Conservation (phyloP, 192 early-diverging fungal species). For the Backusella sp. region DNA sequence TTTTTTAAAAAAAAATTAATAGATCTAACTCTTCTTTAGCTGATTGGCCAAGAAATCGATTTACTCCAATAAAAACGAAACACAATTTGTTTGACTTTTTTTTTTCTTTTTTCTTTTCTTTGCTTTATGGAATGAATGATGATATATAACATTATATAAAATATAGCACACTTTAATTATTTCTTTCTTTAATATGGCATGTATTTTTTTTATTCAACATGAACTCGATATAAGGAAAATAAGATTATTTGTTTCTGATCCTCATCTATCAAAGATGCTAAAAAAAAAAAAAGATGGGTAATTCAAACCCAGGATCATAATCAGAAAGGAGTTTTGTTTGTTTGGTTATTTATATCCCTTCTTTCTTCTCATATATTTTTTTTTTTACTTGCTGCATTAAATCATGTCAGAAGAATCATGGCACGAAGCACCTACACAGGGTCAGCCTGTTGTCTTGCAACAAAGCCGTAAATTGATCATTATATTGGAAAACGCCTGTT, state of each 20-base stretch:
- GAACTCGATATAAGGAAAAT: no score
- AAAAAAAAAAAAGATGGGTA: background rate
- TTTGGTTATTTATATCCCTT: background rate
- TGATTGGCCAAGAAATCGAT: background rate
- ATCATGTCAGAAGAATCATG: conserved; percentile 12
- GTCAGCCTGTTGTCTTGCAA: background rate
- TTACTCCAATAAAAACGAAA: background rate
- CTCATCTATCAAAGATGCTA: background rate
- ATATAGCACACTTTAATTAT: no score
- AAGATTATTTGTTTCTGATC: background rate
- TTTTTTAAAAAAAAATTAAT: background rate
- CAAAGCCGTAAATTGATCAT: conserved; percentile 77
- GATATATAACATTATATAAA: no score
- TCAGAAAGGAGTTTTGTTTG: background rate
- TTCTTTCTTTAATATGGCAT: no score
- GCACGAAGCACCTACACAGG: conserved; percentile 17
- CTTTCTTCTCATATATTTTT: background rate
- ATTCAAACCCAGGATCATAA: no score
- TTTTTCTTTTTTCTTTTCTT: background rate
- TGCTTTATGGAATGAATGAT: no score
- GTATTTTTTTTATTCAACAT: no score
- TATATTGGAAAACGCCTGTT: conserved; percentile 81
- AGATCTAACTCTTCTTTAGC: background rate
- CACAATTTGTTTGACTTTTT: background rate
- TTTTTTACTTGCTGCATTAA: background rate